Conservation (phyloP, 2,329 filamentous ascomycete species). For the Pseudogymnoascus sp. region DNA sequence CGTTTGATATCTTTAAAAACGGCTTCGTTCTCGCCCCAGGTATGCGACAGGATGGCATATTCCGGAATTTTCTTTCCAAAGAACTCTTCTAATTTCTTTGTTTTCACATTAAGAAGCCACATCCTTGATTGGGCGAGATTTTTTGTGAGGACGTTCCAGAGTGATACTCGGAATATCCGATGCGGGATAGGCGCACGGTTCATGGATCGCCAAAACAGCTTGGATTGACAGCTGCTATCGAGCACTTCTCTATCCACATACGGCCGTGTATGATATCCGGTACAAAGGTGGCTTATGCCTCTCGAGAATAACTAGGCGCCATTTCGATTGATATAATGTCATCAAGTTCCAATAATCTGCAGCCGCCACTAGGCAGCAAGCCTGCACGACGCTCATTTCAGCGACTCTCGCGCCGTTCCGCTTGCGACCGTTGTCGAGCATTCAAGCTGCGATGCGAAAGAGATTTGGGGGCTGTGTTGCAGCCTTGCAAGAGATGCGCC, state of each 20-base stretch:
- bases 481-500: background rate
- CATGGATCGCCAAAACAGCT: background rate
- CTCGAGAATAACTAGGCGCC: background rate
- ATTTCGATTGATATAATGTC: constrained; percentile 2
- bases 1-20: constrained; percentile 30
- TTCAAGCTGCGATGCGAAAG: constrained; percentile 1
- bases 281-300: background rate
- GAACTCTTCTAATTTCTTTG: constrained; percentile 15
- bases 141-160: background rate
- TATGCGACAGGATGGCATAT: constrained; percentile 21
- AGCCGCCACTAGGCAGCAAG: background rate
- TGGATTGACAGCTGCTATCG: background rate
- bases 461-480: background rate
- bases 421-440: background rate
- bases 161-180: background rate
- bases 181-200: background rate
- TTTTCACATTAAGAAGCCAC: constrained; percentile 12
- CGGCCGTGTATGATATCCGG: background rate
- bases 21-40: constrained; percentile 21
- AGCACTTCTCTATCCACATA: background rate
- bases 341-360: background rate
- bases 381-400: background rate
- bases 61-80: constrained; percentile 17
- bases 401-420: background rate
- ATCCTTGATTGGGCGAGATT: constrained; percentile 1